phyloP scores from a whole-genome alignment of 805 yeast genomes.

The Cyberlindnera americana region DNA sequence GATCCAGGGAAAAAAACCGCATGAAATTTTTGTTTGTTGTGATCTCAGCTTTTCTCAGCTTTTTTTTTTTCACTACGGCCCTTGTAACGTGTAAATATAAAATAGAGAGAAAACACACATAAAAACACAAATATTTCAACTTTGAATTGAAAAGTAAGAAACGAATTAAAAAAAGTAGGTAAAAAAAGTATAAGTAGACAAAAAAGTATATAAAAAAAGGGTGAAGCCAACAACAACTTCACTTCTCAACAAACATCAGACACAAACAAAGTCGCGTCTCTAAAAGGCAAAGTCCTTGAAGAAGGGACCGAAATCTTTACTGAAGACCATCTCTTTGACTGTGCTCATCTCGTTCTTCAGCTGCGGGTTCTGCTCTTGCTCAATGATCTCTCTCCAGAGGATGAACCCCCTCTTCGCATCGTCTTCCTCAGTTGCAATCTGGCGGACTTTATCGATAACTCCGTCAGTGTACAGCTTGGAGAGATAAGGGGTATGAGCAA shows the following conservation, averaged over 20 bases:
- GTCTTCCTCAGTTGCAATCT: slow-evolving; percentile 4
- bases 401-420: slow-evolving; percentile 11
- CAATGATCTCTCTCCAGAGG: slow-evolving; percentile 7
- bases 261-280: neutral
- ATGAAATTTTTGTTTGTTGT: too few relatives aligned
- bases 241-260: slow-evolving; percentile 2
- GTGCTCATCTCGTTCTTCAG: slow-evolving; percentile 17
- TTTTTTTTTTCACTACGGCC: too few relatives aligned
- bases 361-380: slow-evolving; percentile 8
- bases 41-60: too few relatives aligned
- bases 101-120: neutral
- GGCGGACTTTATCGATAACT: slow-evolving; percentile 18
- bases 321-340: slow-evolving; percentile 20
- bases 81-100: neutral
- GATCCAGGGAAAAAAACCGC: too few relatives aligned
- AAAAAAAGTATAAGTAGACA: neutral
- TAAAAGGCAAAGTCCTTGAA: slow-evolving; percentile 9
- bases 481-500: slow-evolving; percentile 20
- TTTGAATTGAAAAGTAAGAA: neutral
- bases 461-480: slow-evolving; percentile 21
- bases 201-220: neutral
- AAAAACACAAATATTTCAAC: neutral
- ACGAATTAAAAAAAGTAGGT: neutral
- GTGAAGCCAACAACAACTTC: slow-evolving; percentile 8
- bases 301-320: slow-evolving; percentile 23